Evolutionary conservation across 495 filamentous ascomycete genomes (phyloP).

Genomic region (Corynascus novoguineensis): DNA sequence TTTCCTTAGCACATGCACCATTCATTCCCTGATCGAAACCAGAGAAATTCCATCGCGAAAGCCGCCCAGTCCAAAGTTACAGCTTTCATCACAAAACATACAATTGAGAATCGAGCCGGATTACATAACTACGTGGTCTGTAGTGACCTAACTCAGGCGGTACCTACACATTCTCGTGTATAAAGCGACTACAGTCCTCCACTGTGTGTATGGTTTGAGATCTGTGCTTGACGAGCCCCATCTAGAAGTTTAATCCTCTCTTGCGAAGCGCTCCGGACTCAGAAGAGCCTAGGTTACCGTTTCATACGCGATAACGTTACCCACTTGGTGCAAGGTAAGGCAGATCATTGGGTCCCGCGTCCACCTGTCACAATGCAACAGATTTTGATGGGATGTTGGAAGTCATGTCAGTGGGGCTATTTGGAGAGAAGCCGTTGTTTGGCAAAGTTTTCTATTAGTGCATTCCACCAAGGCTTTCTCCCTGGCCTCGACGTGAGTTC

Average conservation of each 20-base stretch:
- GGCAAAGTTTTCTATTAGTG: too few relatives aligned
- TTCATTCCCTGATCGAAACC: conserved; percentile 1
- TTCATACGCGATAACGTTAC: not conserved
- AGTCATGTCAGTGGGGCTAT: not conserved
- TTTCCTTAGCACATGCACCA: not conserved
- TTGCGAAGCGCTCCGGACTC: not conserved
- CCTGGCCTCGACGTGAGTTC: too few relatives aligned
- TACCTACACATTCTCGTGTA: too few relatives aligned
- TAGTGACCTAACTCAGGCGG: too few relatives aligned
- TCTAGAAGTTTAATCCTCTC: too few relatives aligned
- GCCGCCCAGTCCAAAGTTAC: not conserved
- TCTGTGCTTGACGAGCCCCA: too few relatives aligned
- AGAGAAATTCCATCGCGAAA: not conserved
- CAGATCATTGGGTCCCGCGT: not conserved
- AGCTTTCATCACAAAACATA: too few relatives aligned
- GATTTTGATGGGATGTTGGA: not conserved
- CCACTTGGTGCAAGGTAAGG: not conserved
- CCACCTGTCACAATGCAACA: not conserved
- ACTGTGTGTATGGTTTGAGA: too few relatives aligned
- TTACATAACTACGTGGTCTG: too few relatives aligned
- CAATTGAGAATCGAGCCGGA: too few relatives aligned
- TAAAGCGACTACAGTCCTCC: too few relatives aligned
- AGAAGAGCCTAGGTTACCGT: not conserved
- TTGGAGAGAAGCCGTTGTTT: not conserved
- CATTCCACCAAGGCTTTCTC: too few relatives aligned